phyloP scores from a whole-genome alignment of 345 rosid genomes.

The Nasturtium officinale region DNA sequence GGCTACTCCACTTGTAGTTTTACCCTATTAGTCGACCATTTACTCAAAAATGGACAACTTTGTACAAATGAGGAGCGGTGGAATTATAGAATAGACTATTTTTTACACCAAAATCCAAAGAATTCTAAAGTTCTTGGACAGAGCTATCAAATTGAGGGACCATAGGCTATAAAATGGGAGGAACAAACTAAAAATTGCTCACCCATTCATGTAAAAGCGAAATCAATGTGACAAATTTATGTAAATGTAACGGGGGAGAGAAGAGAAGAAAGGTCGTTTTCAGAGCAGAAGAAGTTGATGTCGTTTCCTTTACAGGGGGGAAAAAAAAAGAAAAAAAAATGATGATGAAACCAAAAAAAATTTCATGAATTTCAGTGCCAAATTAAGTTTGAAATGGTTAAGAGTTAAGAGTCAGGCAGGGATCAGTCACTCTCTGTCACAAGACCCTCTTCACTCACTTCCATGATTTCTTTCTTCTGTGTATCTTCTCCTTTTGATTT shows the following conservation, averaged over 20 bases:
- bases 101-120: not conserved
- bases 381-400: slow-evolving; percentile 41
- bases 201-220: slow-evolving; percentile 15
- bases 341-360: slow-evolving; percentile 14
- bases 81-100: not conserved
- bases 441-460: slow-evolving; percentile 39
- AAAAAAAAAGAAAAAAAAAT: not conserved
- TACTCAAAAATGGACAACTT: not conserved
- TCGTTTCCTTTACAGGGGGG: slow-evolving; percentile 25
- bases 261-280: slow-evolving; percentile 39
- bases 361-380: slow-evolving; percentile 45
- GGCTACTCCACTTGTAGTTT: not conserved
- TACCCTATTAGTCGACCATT: not conserved
- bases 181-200: slow-evolving; percentile 10
- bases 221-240: slow-evolving; percentile 21
- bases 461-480: slow-evolving; percentile 37
- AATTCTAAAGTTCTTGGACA: not conserved
- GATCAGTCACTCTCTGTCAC: slow-evolving; percentile 43
- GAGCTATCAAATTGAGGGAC: slow-evolving; percentile 10
- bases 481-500: slow-evolving; percentile 16
- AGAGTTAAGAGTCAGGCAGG: slow-evolving; percentile 44
- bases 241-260: slow-evolving; percentile 21
- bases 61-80: not conserved
- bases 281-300: slow-evolving; percentile 38
- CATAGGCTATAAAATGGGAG: slow-evolving; percentile 35